Evolutionary conservation across 139 green algal genomes (phyloP), one percentile per base, ranked within the genome.

Genomic region (Chlorella sp.): DNA sequence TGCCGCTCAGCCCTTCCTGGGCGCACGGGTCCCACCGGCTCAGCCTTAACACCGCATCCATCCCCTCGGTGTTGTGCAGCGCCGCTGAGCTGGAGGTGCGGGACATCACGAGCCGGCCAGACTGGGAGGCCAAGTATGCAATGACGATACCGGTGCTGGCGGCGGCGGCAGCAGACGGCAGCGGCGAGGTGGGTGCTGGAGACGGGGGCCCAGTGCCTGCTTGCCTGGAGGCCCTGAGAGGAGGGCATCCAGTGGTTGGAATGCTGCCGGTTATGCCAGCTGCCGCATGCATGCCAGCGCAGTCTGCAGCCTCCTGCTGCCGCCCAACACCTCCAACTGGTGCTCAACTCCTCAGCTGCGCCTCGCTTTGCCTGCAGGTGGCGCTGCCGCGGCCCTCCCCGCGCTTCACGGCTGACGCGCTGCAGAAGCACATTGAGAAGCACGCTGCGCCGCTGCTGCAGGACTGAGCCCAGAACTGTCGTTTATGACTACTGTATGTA

Each of bases 61-160:
- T 28, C 41, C 6, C 5, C 72, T 78, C 19, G n/a, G 3, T 28
- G 2, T 43, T 3, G 26, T 54, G 77, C 60, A 83, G 77, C 60
- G 82, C 56, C 19, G 75, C 82, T 13, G 60, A 73, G 32, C 62
- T 94, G 26, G 87, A 93, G 87, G 88, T 93, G 19, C 82, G 92
- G 0, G 85, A 93, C 69, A 88, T 93, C 30, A 62, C 87, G 1
- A 62, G 40, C 38, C 89, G 87, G 51, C 84, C 85, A 14, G 70
- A 44, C 5, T 93, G 90, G 90, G 78, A 90, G 67, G 72, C 68
- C 3, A 48, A 69, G 13, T 88, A 90, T 43, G 58, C 72, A 3
- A 70, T 90, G 70, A 73, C 73, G 22, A 90, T 93, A 44, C 90
- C 90, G 14, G 89, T 93, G 41, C 85, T 93, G 73, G 90, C 87